These are phyloP conservation scores for Cubamyces lactineus DNA, from an alignment of 768 basidiomycete species.

Conservation along the genomic window DNA sequence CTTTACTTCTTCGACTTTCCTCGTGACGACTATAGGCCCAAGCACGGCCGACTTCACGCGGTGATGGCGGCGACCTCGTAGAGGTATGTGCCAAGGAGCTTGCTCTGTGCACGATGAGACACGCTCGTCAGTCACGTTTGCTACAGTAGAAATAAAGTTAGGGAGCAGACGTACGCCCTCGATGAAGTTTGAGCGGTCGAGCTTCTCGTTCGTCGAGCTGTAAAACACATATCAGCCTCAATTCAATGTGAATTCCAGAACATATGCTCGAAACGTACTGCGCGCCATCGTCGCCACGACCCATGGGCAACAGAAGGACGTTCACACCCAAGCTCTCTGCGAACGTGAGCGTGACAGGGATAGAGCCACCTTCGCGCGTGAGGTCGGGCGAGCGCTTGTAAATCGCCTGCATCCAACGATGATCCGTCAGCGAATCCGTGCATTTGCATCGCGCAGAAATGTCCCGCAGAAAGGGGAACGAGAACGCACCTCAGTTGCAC, in stretches of 20 bases:
- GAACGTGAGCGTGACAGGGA: slow-evolving; percentile 92
- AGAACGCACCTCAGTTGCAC: slow-evolving; percentile 69
- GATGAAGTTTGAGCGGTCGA: slow-evolving; percentile 89
- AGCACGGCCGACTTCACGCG: not conserved
- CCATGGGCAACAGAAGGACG: slow-evolving; percentile 90
- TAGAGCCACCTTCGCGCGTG: slow-evolving; percentile 92
- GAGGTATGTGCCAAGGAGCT: slow-evolving; percentile 79
- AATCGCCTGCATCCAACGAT: slow-evolving; percentile 40
- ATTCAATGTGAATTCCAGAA: not conserved
- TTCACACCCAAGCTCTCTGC: slow-evolving; percentile 87
- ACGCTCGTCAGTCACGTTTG: not conserved
- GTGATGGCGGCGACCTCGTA: slow-evolving; percentile 58
- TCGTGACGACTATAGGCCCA: no score
- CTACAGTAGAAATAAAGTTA: not conserved
- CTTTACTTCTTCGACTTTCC: not conserved
- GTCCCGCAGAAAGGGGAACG: not conserved
- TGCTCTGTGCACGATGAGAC: slow-evolving; percentile 47
- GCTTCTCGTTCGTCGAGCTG: slow-evolving; percentile 93
- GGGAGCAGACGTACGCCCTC: slow-evolving; percentile 59
- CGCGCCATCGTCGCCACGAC: slow-evolving; percentile 92
- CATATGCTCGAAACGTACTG: slow-evolving; percentile 59
- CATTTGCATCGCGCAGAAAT: no score
- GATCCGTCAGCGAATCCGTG: no score
- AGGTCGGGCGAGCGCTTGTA: slow-evolving; percentile 80
- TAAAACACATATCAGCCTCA: not conserved